Conservation (phyloP, 2,329 filamentous ascomycete genomes). For the Aureobasidium sp. region DNA sequence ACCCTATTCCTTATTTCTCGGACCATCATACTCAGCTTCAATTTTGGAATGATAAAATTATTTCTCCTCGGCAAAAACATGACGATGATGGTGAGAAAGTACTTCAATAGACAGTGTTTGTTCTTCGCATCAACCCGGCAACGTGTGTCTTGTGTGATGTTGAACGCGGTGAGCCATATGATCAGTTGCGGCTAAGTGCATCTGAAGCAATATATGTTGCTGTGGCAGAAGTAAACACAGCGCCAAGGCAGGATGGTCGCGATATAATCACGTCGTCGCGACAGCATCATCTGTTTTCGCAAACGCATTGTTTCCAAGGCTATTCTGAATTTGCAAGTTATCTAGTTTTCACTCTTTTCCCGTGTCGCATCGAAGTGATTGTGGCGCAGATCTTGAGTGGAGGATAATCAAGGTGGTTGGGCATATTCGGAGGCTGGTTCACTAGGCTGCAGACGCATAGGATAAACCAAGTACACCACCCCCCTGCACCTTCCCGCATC, state of each 20-base stretch:
- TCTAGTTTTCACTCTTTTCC: not conserved
- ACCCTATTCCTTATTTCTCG: slow-evolving; percentile 11
- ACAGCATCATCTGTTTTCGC: not conserved
- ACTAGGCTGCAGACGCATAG: slow-evolving; percentile 16
- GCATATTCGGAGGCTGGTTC: slow-evolving; percentile 16
- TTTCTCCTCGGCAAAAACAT: not conserved
- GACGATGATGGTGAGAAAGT: not conserved
- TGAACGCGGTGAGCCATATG: not conserved
- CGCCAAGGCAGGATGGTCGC: slow-evolving; percentile 16
- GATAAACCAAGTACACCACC: slow-evolving; percentile 13
- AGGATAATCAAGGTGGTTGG: slow-evolving; percentile 17
- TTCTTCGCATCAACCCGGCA: slow-evolving; percentile 7
- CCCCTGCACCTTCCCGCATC: slow-evolving; percentile 17
- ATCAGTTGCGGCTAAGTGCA: slow-evolving; percentile 10
- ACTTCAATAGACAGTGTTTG: slow-evolving; percentile 1
- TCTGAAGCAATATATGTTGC: slow-evolving; percentile 14
- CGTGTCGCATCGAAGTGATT: not conserved
- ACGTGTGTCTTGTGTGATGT: slow-evolving; percentile 13
- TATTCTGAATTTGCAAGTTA: not conserved
- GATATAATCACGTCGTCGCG: not conserved
- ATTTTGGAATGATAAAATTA: not conserved
- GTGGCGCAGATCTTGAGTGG: slow-evolving; percentile 2
- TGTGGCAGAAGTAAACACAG: slow-evolving; percentile 17
- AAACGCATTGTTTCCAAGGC: not conserved
- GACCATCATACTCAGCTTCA: not conserved